Evolutionary conservation across 106 monocot genomes (phyloP).

Genomic region (Apostasia ramifera): DNA sequence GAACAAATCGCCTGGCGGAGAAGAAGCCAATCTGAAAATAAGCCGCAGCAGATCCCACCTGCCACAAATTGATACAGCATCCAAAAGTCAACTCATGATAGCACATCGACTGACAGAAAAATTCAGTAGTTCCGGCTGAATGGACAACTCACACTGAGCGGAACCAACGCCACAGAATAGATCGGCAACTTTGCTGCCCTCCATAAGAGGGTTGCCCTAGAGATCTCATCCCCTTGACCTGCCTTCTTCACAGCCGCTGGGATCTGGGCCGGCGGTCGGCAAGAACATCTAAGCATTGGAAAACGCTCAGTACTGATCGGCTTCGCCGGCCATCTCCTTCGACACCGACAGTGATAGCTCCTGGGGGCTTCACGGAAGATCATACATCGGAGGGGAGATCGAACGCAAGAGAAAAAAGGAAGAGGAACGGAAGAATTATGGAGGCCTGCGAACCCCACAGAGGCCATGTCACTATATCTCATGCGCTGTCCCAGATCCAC

Average conservation of each 20-base stretch:
- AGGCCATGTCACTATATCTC: no score
- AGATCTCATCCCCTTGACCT: constrained; percentile 25
- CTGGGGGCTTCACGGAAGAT: no score
- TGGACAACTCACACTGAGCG: constrained; percentile 55
- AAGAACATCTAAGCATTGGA: neutral
- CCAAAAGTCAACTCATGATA: no score
- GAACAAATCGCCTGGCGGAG: constrained; percentile 41
- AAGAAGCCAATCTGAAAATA: constrained; percentile 71
- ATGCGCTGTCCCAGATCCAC: no score
- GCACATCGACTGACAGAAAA: no score
- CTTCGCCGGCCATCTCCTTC: neutral
- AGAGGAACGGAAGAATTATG: no score
- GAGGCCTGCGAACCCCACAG: no score
- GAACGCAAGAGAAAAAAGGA: no score
- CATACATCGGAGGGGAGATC: no score
- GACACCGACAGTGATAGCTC: no score
- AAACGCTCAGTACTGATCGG: neutral
- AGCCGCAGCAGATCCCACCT: constrained; percentile 80
- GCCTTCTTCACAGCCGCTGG: neutral
- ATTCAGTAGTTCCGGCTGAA: no score
- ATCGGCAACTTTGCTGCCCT: constrained; percentile 88
- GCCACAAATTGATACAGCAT: neutral
- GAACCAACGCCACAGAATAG: constrained; percentile 87
- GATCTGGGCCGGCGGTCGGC: neutral
- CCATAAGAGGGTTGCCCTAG: constrained; percentile 68